Evolutionary conservation across 2,329 filamentous ascomycete genomes (phyloP).

Genomic region (Neofusicoccum kwambonambiense): DNA sequence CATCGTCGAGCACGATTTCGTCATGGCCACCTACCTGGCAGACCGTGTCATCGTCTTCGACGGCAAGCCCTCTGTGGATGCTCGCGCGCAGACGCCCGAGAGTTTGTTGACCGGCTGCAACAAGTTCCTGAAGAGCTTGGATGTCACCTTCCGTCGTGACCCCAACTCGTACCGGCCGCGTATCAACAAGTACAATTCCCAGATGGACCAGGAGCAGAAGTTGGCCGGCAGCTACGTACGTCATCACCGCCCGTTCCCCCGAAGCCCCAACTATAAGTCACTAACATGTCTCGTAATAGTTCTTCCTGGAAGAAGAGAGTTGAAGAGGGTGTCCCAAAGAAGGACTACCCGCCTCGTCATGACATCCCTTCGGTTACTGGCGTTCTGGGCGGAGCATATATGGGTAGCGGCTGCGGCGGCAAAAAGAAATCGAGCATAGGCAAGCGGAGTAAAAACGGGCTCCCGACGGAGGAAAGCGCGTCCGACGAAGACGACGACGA

Average conservation of each 20-base stretch:
- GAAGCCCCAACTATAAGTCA: neutral
- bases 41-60: slow-evolving; percentile 99
- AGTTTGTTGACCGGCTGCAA: slow-evolving; percentile 95
- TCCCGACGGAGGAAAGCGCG: slow-evolving; percentile 56
- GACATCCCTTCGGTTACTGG: slow-evolving; percentile 15
- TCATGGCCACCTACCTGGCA: slow-evolving; percentile 82
- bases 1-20: slow-evolving; percentile 99
- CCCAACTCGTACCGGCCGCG: slow-evolving; percentile 93
- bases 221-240: slow-evolving; percentile 83
- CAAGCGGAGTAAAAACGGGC: slow-evolving; percentile 33
- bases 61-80: slow-evolving; percentile 82
- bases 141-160: slow-evolving; percentile 98
- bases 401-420: slow-evolving; percentile 12
- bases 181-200: slow-evolving; percentile 96
- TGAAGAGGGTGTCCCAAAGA: slow-evolving; percentile 63
- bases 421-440: slow-evolving; percentile 37
- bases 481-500: slow-evolving; percentile 63
- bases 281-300: slow-evolving; percentile 49
- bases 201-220: slow-evolving; percentile 98
- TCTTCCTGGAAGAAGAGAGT: slow-evolving; percentile 90
- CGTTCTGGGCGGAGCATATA: slow-evolving; percentile 14
- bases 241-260: slow-evolving; percentile 25
- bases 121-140: slow-evolving; percentile 90
- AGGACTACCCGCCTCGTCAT: slow-evolving; percentile 33
- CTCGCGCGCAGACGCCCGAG: slow-evolving; percentile 86